A percentile compares a stretch with the other conserved stretches of the same genome.
Conservation (phyloP, 139 green algal species). For the Micromonas pusilla region DNA sequence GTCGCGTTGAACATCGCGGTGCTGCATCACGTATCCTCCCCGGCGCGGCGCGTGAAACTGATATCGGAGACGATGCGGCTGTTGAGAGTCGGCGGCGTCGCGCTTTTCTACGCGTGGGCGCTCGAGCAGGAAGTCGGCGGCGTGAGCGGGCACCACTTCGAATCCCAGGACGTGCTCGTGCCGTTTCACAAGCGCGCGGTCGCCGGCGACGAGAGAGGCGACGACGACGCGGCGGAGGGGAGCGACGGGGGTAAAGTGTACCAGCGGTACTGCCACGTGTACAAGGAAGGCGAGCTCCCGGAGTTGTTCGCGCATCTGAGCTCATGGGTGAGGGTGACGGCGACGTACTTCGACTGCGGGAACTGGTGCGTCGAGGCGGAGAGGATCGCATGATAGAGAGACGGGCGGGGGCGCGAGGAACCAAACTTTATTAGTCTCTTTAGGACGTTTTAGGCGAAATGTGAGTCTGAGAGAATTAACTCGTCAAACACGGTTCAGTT, state of each 20-base stretch:
- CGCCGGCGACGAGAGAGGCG: background rate
- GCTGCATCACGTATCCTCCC: slow-evolving; percentile 83
- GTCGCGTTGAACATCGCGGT: slow-evolving; percentile 93
- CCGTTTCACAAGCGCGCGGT: slow-evolving; percentile 16
- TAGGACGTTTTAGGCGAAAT: no score
- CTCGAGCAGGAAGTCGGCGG: slow-evolving; percentile 49
- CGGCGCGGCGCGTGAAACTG: slow-evolving; percentile 38
- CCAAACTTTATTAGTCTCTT: no score
- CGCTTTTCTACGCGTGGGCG: slow-evolving; percentile 80
- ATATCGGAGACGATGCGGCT: slow-evolving; percentile 67
- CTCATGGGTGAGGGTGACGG: slow-evolving; percentile 37
- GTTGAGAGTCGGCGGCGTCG: slow-evolving; percentile 48
- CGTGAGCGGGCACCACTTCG: slow-evolving; percentile 27
- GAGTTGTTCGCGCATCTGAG: slow-evolving; percentile 47
- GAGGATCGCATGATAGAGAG: background rate
- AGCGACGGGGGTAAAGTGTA: slow-evolving; percentile 75
- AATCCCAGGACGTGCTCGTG: slow-evolving; percentile 26
- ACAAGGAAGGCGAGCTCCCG: slow-evolving; percentile 68
- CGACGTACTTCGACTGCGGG: slow-evolving; percentile 71
- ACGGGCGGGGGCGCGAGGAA: no score
- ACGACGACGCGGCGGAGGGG: slow-evolving; percentile 47
- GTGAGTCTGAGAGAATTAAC: no score
- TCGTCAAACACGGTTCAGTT: no score
- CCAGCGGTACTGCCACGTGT: slow-evolving; percentile 96
- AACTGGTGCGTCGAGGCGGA: slow-evolving; percentile 70